phyloP scores from a whole-genome alignment of 106 monocot species.

The Phalaenopsis aphrodite region DNA sequence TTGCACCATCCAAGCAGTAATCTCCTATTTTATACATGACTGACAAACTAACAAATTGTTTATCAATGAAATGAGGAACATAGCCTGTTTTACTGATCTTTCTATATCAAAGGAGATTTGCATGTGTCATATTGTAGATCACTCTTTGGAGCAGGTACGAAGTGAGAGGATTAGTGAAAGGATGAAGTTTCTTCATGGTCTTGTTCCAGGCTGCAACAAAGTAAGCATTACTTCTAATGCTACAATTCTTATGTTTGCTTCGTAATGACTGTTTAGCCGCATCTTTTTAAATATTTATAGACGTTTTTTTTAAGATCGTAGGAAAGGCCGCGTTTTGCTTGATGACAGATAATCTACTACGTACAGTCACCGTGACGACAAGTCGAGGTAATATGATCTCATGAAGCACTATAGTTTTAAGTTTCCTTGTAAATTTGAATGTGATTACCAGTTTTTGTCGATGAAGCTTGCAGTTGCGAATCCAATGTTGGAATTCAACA shows the following conservation, averaged over 20 bases:
- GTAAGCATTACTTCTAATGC: conserved; percentile 21
- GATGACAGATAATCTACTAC: conserved; percentile 82
- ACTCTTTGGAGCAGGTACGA: conserved; percentile 37
- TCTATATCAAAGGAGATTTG: too few species aligned
- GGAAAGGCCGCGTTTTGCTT: conserved; percentile 75
- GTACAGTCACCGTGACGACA: conserved; percentile 74
- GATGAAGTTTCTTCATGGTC: conserved; percentile 91
- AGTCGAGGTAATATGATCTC: conserved; percentile 44
- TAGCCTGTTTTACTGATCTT: too few species aligned
- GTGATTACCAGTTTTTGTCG: conserved; percentile 33
- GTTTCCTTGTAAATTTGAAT: neutral
- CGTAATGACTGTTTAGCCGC: neutral
- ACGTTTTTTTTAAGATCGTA: conserved; percentile 34
- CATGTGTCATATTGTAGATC: too few species aligned
- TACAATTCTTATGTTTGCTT: neutral
- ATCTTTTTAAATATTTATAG: neutral
- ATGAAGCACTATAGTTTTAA: neutral
- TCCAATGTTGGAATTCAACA: conserved; percentile 34
- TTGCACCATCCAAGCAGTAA: too few species aligned
- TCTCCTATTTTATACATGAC: too few species aligned
- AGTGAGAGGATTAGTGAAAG: conserved; percentile 81
- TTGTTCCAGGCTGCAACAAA: conserved; percentile 90
- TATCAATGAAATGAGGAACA: too few species aligned
- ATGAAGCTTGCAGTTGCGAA: conserved; percentile 59
- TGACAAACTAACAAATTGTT: too few species aligned